These are phyloP conservation scores for Colletotrichum tofieldiae DNA, from an alignment of 2,329 filamentous ascomycete genomes.

Conservation along the genomic window DNA sequence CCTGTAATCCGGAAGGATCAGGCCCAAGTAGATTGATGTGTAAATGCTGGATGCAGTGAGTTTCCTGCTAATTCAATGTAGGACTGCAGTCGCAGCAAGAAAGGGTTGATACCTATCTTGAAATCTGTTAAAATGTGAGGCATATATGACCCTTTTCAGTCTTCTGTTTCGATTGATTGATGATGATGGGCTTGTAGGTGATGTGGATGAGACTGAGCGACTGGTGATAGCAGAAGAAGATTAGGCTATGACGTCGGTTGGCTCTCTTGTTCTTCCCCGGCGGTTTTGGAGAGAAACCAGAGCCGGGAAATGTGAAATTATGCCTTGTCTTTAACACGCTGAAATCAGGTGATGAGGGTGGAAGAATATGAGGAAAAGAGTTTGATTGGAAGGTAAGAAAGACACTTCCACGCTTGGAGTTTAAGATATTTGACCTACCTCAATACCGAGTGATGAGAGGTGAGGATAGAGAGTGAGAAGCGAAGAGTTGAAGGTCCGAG, in stretches of 20 bases:
- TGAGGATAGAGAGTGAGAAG: not conserved
- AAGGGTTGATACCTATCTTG: not conserved
- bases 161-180: too few species aligned
- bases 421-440: not conserved
- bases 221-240: not conserved
- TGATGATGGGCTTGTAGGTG: not conserved
- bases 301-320: not conserved
- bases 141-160: not conserved
- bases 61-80: not conserved
- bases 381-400: not conserved
- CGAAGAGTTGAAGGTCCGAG: not conserved
- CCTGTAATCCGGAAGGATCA: too few species aligned
- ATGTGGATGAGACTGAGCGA: not conserved
- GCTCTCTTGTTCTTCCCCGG: too few species aligned
- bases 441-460: not conserved
- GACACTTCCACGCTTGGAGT: not conserved
- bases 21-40: not conserved
- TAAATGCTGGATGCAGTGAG: not conserved
- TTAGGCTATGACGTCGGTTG: fast-evolving
- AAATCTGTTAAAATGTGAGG: not conserved
- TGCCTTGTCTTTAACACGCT: not conserved
- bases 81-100: not conserved
- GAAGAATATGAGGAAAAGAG: not conserved
- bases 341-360: not conserved
- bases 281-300: not conserved